These are phyloP conservation scores for Penicillium diatomitis DNA, from an alignment of 495 filamentous ascomycete species.

Conservation along the genomic window DNA sequence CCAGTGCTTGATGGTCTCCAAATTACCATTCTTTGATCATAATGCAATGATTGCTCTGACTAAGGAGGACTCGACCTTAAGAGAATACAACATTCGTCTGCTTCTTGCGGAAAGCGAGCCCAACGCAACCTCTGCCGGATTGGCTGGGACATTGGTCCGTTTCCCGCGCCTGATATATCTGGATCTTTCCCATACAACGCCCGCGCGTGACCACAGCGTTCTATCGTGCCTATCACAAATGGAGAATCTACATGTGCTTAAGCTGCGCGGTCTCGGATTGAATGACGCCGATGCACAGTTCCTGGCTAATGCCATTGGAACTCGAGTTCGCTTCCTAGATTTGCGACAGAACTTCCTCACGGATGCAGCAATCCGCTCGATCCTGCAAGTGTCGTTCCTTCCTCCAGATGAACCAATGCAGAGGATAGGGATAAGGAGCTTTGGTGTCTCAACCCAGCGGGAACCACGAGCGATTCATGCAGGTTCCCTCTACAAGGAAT, in stretches of 20 bases:
- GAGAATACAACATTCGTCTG: conserved; percentile 39
- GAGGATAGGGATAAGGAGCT: conserved; percentile 1
- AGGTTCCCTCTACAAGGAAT: conserved; percentile 2
- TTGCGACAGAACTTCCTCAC: conserved; percentile 51
- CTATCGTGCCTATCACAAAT: conserved; percentile 36
- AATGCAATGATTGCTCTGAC: conserved; percentile 45
- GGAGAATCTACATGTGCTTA: conserved; percentile 46
- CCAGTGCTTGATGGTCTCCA: conserved; percentile 52
- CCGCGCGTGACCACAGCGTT: conserved; percentile 44
- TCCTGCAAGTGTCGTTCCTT: conserved; percentile 44
- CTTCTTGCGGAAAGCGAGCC: conserved; percentile 48
- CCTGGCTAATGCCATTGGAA: conserved; percentile 44
- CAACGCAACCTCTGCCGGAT: conserved; percentile 46
- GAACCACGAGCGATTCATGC: conserved; percentile 5
- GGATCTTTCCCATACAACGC: conserved; percentile 51
- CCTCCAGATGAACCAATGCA: conserved; percentile 3
- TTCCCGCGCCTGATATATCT: conserved; percentile 50
- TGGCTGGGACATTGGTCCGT: conserved; percentile 42
- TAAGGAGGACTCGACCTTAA: conserved; percentile 7
- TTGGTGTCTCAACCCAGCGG: conserved; percentile 6
- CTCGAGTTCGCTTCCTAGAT: conserved; percentile 48
- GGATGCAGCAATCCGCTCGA: conserved; percentile 42
- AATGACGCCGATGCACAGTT: conserved; percentile 46
- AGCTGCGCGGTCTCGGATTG: conserved; percentile 47
- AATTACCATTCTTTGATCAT: conserved; percentile 57